These are phyloP conservation scores for Globisporangium megalacanthum DNA, from an alignment of 352 stramenopile species.

Conservation along the genomic window DNA sequence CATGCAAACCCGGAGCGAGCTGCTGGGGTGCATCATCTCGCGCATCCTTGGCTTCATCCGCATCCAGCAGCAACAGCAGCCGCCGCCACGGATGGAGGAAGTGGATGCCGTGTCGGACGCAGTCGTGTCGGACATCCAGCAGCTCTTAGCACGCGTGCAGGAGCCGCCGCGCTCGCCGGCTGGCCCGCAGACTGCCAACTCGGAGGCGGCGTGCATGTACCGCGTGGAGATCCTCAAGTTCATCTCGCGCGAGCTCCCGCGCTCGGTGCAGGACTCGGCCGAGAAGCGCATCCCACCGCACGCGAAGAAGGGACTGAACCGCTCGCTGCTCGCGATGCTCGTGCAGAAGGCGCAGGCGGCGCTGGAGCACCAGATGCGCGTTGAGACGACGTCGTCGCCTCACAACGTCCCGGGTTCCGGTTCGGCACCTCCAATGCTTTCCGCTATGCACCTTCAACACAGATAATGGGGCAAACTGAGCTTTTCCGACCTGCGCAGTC, in stretches of 20 bases:
- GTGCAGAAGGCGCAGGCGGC: constrained; percentile 74
- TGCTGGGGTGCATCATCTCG: constrained; percentile 60
- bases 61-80: constrained; percentile 36
- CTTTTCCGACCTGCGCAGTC: too few relatives aligned
- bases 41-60: constrained; percentile 64
- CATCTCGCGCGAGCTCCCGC: constrained; percentile 72
- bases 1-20: constrained; percentile 48
- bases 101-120: constrained; percentile 41
- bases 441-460: background rate
- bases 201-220: constrained; percentile 76
- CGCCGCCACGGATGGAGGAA: constrained; percentile 16
- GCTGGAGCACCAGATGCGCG: constrained; percentile 67
- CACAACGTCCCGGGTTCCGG: background rate
- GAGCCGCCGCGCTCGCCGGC: constrained; percentile 19
- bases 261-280: constrained; percentile 59
- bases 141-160: constrained; percentile 50
- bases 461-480: background rate
- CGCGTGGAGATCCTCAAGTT: constrained; percentile 84
- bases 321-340: constrained; percentile 63
- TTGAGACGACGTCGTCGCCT: constrained; percentile 32
- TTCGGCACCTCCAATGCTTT: background rate
- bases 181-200: constrained; percentile 18
- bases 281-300: constrained; percentile 52
- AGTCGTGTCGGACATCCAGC: constrained; percentile 57
- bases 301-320: constrained; percentile 61